phyloP scores from a whole-genome alignment of 2,329 filamentous ascomycete genomes.

The Stagonosporopsis cucurbitacearum region DNA sequence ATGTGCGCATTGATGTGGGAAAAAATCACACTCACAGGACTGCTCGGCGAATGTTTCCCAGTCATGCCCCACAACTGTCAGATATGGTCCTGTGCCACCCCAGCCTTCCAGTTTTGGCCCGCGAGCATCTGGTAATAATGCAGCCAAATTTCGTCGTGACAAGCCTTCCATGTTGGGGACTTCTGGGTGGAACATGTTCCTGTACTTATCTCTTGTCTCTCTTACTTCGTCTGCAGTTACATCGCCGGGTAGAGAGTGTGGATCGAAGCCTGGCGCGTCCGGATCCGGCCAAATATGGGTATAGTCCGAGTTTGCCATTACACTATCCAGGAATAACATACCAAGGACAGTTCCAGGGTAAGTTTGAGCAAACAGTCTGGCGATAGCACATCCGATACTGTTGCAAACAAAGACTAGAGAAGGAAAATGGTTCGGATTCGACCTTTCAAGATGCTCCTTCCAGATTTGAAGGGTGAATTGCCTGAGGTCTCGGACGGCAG shows the following conservation, averaged over 20 bases:
- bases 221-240: constrained; percentile 47
- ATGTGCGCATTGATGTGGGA: background rate
- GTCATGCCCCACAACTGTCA: constrained; percentile 63
- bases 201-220: constrained; percentile 46
- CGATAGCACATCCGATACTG: constrained; percentile 61
- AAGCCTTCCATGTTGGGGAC: constrained; percentile 60
- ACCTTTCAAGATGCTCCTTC: constrained; percentile 44
- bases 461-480: constrained; percentile 53
- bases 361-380: constrained; percentile 58
- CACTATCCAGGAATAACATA: constrained; percentile 62
- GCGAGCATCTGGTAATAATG: constrained; percentile 54
- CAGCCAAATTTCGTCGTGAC: constrained; percentile 54
- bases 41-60: constrained; percentile 60
- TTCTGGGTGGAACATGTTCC: constrained; percentile 56
- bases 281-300: constrained; percentile 64
- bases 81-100: constrained; percentile 47
- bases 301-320: constrained; percentile 64
- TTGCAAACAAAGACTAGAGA: constrained; percentile 57
- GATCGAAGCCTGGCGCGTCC: constrained; percentile 56
- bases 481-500: constrained; percentile 55
- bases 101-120: constrained; percentile 51
- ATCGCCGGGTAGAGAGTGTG: constrained; percentile 48
- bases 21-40: constrained; percentile 34
- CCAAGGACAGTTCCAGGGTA: constrained; percentile 56
- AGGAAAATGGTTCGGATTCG: constrained; percentile 42